These are phyloP conservation scores for Xanthoparmelia taractica DNA, from an alignment of 495 filamentous ascomycete genomes.

Conservation along the genomic window DNA sequence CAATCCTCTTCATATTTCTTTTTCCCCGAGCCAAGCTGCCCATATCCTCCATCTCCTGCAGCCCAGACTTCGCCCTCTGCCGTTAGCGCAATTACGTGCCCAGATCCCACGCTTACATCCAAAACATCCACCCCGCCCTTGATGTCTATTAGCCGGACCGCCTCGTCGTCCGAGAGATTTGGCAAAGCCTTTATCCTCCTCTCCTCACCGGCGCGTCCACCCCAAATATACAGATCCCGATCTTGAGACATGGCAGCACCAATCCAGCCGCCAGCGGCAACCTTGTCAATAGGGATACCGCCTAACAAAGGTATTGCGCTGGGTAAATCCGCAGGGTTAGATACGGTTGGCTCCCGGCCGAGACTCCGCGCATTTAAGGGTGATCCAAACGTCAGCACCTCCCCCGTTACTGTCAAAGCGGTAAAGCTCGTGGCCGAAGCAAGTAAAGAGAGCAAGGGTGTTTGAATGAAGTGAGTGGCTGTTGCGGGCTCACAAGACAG, in stretches of 20 bases:
- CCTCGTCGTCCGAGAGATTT: conserved; percentile 21
- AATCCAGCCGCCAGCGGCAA: conserved; percentile 48
- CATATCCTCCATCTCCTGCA: conserved; percentile 47
- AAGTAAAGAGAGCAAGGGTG: conserved; percentile 37
- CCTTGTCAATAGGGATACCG: conserved; percentile 46
- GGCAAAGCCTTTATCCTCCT: conserved; percentile 29
- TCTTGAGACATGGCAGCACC: conserved; percentile 50
- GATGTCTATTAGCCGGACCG: conserved; percentile 35
- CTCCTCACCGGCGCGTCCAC: conserved; percentile 33
- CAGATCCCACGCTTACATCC: conserved; percentile 52
- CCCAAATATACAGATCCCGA: conserved; percentile 59
- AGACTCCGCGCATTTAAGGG: conserved; percentile 36
- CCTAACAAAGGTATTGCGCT: conserved; percentile 40
- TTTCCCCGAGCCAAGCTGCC: conserved; percentile 48
- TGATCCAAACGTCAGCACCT: conserved; percentile 56
- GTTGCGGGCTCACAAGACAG: conserved; percentile 15
- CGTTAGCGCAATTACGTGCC: conserved; percentile 50
- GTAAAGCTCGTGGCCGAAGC: conserved; percentile 47
- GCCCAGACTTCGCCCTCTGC: conserved; percentile 45
- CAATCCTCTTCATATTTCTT: conserved; percentile 17
- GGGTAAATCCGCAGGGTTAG: conserved; percentile 28
- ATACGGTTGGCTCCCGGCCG: conserved; percentile 19
- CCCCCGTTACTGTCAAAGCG: conserved; percentile 39
- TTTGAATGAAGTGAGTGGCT: conserved; percentile 21
- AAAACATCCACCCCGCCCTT: conserved; percentile 38